phyloP scores from a whole-genome alignment of 345 rosid species.

The Geranium brycei region DNA sequence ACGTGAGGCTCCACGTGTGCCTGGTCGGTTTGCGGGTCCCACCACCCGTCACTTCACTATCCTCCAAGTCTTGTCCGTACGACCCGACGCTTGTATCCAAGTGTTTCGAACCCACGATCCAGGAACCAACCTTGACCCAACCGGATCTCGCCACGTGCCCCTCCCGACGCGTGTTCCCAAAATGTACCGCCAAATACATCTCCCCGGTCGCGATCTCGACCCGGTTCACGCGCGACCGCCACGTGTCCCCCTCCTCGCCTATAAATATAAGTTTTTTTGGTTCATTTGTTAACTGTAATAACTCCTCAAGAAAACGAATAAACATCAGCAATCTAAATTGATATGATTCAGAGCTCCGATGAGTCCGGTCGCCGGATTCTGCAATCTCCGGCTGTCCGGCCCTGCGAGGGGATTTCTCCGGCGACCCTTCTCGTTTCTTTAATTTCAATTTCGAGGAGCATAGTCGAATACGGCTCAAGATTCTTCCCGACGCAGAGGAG shows the following conservation, averaged over 20 bases:
- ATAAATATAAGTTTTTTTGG: not conserved
- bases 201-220: slow-evolving; percentile 9
- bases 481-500: slow-evolving; percentile 42
- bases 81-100: no score
- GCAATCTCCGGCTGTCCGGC: slow-evolving; percentile 61
- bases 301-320: not conserved
- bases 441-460: slow-evolving; percentile 25
- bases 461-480: slow-evolving; percentile 27
- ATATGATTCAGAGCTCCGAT: slow-evolving; percentile 26
- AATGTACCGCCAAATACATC: slow-evolving; percentile 7
- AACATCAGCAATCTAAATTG: not conserved
- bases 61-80: no score
- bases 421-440: slow-evolving; percentile 46
- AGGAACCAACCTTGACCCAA: slow-evolving; percentile 15
- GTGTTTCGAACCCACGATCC: slow-evolving; percentile 10
- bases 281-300: not conserved
- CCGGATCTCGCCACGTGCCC: slow-evolving; percentile 16
- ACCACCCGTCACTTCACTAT: no score
- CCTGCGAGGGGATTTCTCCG: slow-evolving; percentile 43
- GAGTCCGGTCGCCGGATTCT: slow-evolving; percentile 44
- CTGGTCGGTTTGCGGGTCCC: no score
- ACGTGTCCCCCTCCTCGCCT: slow-evolving; percentile 16
- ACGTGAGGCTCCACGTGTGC: no score
- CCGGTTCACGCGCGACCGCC: slow-evolving; percentile 10
- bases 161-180: slow-evolving; percentile 11